These are phyloP conservation scores for Penicillium roqueforti DNA, from an alignment of 495 filamentous ascomycete species.

Conservation along the genomic window DNA sequence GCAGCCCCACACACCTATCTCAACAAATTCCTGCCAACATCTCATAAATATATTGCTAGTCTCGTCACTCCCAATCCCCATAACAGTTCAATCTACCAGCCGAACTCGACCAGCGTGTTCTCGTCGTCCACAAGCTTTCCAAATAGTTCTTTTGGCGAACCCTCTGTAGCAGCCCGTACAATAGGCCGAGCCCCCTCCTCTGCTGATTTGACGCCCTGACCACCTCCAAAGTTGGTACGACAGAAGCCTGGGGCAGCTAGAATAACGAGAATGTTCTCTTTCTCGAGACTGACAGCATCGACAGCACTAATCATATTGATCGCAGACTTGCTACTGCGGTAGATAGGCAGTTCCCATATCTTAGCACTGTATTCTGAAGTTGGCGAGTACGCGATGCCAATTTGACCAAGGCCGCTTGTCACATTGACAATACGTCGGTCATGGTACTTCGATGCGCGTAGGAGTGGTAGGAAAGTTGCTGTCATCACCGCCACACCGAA, in stretches of 20 bases:
- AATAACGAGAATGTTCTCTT: not conserved
- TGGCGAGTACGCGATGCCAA: not conserved
- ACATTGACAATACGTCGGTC: not conserved
- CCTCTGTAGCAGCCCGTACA: not conserved
- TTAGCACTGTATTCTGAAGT: not conserved
- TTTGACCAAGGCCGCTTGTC: not conserved
- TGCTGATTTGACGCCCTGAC: not conserved
- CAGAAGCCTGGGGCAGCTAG: not conserved
- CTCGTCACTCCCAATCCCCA: not conserved
- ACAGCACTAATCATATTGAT: not conserved
- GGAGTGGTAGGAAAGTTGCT: not conserved
- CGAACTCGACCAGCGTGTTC: not conserved
- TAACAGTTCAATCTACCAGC: not conserved
- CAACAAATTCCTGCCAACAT: not conserved
- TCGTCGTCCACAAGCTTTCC: not conserved
- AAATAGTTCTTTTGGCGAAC: not conserved
- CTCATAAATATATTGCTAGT: not conserved
- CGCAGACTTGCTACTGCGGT: not conserved
- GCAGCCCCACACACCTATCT: too few species aligned
- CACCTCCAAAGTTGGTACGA: not conserved
- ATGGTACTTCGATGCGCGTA: not conserved
- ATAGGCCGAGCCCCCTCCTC: not conserved
- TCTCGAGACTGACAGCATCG: not conserved
- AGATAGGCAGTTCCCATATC: not conserved
- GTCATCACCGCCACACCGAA: not conserved